These are phyloP conservation scores for Wickerhamomyces pijperi DNA, from an alignment of 805 yeast genomes.

Conservation along the genomic window DNA sequence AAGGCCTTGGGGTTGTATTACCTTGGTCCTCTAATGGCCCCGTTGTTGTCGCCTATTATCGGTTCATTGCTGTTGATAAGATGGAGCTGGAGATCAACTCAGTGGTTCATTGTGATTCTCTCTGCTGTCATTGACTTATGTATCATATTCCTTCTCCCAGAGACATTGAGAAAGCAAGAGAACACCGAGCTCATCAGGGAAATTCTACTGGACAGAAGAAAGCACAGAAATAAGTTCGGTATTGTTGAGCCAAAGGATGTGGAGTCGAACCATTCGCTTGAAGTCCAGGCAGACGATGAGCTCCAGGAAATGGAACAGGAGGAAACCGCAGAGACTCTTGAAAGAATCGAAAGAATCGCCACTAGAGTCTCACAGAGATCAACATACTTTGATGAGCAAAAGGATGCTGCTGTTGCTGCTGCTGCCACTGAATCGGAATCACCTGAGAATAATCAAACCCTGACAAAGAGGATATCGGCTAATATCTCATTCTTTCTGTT, in stretches of 20 bases:
- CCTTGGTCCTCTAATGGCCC: constrained; percentile 74
- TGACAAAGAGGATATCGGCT: constrained; percentile 15
- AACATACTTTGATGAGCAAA: constrained; percentile 9
- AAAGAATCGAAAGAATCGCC: constrained; percentile 10
- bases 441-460: constrained; percentile 7
- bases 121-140: constrained; percentile 41
- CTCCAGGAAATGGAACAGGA: constrained; percentile 4
- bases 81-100: constrained; percentile 87
- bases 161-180: constrained; percentile 55
- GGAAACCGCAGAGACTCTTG: neutral
- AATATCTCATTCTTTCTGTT: constrained; percentile 36
- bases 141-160: constrained; percentile 56
- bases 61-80: constrained; percentile 64
- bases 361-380: constrained; percentile 12
- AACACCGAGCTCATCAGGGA: constrained; percentile 36
- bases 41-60: constrained; percentile 65
- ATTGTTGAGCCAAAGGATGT: constrained; percentile 3
- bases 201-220: constrained; percentile 28
- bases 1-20: constrained; percentile 71
- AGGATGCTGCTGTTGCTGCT: no score
- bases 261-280: constrained; percentile 1
- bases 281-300: no score
- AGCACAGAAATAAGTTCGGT: constrained; percentile 3
- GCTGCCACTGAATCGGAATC: no score
- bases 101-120: constrained; percentile 68